phyloP scores from a whole-genome alignment of 345 rosid species.

The Gossypium thurberi region DNA sequence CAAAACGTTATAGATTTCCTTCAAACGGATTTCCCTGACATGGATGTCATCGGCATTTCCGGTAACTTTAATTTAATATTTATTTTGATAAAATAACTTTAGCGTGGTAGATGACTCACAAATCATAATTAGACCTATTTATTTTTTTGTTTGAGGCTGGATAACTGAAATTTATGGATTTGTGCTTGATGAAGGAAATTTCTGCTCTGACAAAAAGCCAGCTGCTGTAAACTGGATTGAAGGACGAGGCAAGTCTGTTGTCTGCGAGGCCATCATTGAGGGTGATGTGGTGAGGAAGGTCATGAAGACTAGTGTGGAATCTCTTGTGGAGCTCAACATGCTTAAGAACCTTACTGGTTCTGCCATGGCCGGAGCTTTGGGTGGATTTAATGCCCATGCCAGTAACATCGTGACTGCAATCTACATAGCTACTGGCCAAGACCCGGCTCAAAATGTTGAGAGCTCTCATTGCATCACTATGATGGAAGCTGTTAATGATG shows the following conservation, averaged over 20 bases:
- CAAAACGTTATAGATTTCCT: constrained; percentile 64
- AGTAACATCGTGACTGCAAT: constrained; percentile 58
- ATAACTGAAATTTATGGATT: background rate
- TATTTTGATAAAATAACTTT: no score
- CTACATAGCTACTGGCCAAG: constrained; percentile 68
- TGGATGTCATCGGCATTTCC: constrained; percentile 64
- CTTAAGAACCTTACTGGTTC: constrained; percentile 71
- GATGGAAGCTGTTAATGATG: constrained; percentile 63
- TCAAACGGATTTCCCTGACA: constrained; percentile 56
- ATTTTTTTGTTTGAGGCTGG: background rate
- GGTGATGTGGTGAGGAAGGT: constrained; percentile 59
- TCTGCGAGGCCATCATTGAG: constrained; percentile 61
- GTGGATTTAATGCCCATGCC: constrained; percentile 80
- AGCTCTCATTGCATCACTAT: constrained; percentile 72
- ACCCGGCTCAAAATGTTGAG: constrained; percentile 71
- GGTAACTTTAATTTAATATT: constrained; percentile 18
- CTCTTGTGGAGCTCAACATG: constrained; percentile 72
- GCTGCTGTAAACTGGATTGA: constrained; percentile 76
- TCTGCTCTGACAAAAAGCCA: constrained; percentile 67
- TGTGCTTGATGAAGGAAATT: constrained; percentile 40
- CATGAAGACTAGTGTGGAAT: constrained; percentile 50
- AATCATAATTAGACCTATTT: no score
- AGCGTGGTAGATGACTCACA: no score
- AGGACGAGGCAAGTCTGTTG: constrained; percentile 74
- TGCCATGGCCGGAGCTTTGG: constrained; percentile 73